These are phyloP conservation scores for Camillea tinctor DNA, from an alignment of 2,329 filamentous ascomycete genomes.

Conservation along the genomic window DNA sequence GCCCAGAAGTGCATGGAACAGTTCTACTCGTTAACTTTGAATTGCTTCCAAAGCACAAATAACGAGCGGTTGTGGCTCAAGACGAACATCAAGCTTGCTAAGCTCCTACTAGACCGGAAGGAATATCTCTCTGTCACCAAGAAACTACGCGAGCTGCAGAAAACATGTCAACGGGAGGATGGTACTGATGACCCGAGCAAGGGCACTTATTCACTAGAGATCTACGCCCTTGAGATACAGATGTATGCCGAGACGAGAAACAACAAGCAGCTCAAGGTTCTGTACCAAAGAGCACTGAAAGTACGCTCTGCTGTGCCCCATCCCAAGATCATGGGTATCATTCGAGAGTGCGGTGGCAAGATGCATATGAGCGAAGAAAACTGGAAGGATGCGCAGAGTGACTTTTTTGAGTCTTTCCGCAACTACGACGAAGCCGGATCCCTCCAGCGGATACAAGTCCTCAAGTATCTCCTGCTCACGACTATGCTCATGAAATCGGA, in stretches of 20 bases:
- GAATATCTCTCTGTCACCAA: conserved; percentile 78
- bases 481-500: conserved; percentile 98
- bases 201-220: conserved; percentile 92
- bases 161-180: conserved; percentile 82
- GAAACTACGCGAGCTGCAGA: conserved; percentile 86
- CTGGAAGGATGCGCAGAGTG: conserved; percentile 94
- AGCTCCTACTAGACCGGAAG: conserved; percentile 86
- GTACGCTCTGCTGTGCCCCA: conserved; percentile 97
- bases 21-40: conserved; percentile 90
- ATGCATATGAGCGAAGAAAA: conserved; percentile 99
- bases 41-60: conserved; percentile 95
- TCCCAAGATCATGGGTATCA: conserved; percentile 98
- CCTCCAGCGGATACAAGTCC: conserved; percentile 90
- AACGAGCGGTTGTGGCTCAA: conserved; percentile 97
- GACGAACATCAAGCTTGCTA: conserved; percentile 95
- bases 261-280: conserved; percentile 91
- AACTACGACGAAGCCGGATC: conserved; percentile 99
- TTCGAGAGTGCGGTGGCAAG: conserved; percentile 96
- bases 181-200: conserved; percentile 90
- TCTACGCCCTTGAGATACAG: conserved; percentile 96
- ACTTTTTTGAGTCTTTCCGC: conserved; percentile 98
- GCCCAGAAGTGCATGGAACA: conserved; percentile 82
- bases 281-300: conserved; percentile 88
- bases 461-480: conserved; percentile 93
- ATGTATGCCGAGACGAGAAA: conserved; percentile 98